Evolutionary conservation across 805 yeast genomes (phyloP).

Genomic region (Lachancea mirantina): DNA sequence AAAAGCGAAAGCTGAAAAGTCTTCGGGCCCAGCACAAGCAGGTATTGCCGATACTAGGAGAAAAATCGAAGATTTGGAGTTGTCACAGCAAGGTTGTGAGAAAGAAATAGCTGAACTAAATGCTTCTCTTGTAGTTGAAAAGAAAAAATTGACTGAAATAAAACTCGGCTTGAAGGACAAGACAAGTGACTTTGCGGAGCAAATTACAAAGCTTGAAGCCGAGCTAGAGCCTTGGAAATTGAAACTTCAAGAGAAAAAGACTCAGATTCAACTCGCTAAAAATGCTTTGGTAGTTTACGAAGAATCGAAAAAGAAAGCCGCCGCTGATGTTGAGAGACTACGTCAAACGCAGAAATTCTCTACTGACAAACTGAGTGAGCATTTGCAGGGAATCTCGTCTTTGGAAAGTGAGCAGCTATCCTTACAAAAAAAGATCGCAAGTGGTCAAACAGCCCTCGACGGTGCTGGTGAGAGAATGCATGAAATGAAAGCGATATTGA

Average conservation of each 20-base stretch:
- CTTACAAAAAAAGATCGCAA: slow-evolving; percentile 44
- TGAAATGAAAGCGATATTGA: slow-evolving; percentile 48
- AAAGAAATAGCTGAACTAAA: slow-evolving; percentile 41
- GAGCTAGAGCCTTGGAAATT: slow-evolving; percentile 80
- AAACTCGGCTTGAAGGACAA: slow-evolving; percentile 62
- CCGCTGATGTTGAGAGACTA: slow-evolving; percentile 40
- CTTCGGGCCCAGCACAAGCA: slow-evolving; percentile 41
- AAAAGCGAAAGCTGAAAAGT: slow-evolving; percentile 51
- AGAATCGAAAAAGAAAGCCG: slow-evolving; percentile 38
- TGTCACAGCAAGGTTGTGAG: slow-evolving; percentile 39
- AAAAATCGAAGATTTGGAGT: slow-evolving; percentile 39
- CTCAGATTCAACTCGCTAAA: slow-evolving; percentile 56
- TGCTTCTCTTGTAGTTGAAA: slow-evolving; percentile 44
- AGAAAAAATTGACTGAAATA: slow-evolving; percentile 50
- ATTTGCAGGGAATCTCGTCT: slow-evolving; percentile 40
- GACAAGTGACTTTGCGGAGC: slow-evolving; percentile 58
- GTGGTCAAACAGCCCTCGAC: slow-evolving; percentile 52
- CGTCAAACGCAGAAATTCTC: slow-evolving; percentile 36
- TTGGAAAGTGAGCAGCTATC: slow-evolving; percentile 43
- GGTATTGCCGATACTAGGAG: slow-evolving; percentile 39
- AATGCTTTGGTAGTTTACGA: slow-evolving; percentile 56
- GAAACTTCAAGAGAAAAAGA: slow-evolving; percentile 53
- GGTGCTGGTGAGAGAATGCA: slow-evolving; percentile 43
- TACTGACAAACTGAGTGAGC: slow-evolving; percentile 40
- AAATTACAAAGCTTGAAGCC: slow-evolving; percentile 56